phyloP scores from a whole-genome alignment of 2,329 filamentous ascomycete species.

The Lasiodiplodia gonubiensis region DNA sequence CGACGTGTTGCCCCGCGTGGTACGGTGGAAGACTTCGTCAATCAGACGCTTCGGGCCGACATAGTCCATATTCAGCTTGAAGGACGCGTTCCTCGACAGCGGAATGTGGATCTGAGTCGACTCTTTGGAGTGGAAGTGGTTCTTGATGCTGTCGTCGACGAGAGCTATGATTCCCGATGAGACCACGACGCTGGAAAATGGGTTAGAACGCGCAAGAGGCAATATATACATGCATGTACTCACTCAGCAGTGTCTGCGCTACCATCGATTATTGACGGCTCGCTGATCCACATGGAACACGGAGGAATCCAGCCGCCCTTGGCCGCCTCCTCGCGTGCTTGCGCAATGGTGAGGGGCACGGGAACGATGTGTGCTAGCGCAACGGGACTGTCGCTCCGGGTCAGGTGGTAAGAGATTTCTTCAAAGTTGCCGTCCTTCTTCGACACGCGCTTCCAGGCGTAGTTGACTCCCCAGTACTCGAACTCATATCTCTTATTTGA shows the following conservation, averaged over 20 bases:
- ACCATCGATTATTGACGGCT: slow-evolving; percentile 70
- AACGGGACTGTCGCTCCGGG: slow-evolving; percentile 67
- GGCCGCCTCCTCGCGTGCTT: slow-evolving; percentile 72
- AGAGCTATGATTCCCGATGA: slow-evolving; percentile 87
- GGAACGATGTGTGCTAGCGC: slow-evolving; percentile 84
- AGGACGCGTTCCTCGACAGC: slow-evolving; percentile 53
- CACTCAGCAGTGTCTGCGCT: slow-evolving; percentile 87
- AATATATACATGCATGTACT: slow-evolving; percentile 46
- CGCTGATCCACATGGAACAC: slow-evolving; percentile 88
- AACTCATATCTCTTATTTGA: slow-evolving; percentile 82
- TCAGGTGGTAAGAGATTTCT: slow-evolving; percentile 78
- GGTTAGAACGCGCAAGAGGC: slow-evolving; percentile 26
- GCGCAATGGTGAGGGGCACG: slow-evolving; percentile 72
- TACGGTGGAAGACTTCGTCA: slow-evolving; percentile 67
- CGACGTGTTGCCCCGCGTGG: slow-evolving; percentile 33
- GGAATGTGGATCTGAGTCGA: slow-evolving; percentile 60
- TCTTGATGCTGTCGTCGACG: slow-evolving; percentile 89
- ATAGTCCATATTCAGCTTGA: slow-evolving; percentile 65
- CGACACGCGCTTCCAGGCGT: slow-evolving; percentile 79
- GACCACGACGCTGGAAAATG: slow-evolving; percentile 73
- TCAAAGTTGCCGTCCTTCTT: slow-evolving; percentile 69
- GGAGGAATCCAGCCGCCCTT: slow-evolving; percentile 91
- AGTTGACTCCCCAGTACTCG: slow-evolving; percentile 88
- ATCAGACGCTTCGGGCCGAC: slow-evolving; percentile 67
- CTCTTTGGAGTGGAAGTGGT: slow-evolving; percentile 69